Evolutionary conservation across 2,329 filamentous ascomycete species (phyloP), one percentile per base, ranked within the genome.

Genomic region (Akanthomyces uredinophilus): DNA sequence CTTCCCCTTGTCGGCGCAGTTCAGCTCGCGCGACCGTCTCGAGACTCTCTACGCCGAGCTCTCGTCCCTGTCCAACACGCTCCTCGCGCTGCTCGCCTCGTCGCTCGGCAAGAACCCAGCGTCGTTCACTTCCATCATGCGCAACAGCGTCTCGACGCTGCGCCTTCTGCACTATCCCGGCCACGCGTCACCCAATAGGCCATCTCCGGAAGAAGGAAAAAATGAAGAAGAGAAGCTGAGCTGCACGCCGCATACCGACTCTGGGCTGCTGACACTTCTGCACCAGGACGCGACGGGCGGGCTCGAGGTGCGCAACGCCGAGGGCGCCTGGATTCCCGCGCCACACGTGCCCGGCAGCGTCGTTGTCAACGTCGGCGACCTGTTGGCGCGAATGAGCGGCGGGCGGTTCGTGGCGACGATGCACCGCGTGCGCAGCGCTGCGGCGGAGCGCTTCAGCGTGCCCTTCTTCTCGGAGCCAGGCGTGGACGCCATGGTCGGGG

Each of bases 261-360:
- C 82, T 79, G 82, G 81, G 63, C 78, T 85, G 54, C 64, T 86
- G 46, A 86, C 84, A 0, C 71, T 87, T n/a, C 75, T 87, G 2
- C 86, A 85, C 68, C 83, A 86, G 22, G 63, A 64, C 51, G 43
- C 41, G 13, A 61, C 55, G 4, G 63, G 63, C 39, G 63, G 63
- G 5, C 56, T 64, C 20, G 60, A 64, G 41, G 63, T 63, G 39
- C 63, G 44, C 63, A 62, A 62, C 50, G 54, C 60, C 10, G 63
- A 54, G 39, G 63, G 63, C 46, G 44, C 37, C 4, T 64, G 63
- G 63, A 58, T 64, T 24, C 27, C 63, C n/a, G 58, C 59, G 24
- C 59, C 63, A 29, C 56, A 64, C 39, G 63, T 64, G 11, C 63
- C 63, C 10, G 59, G 53, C 13, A 61, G 58, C 47, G n/a, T 64